These are phyloP conservation scores for Ophiocordyceps robertsii DNA, from an alignment of 2,329 filamentous ascomycete species.

Conservation along the genomic window DNA sequence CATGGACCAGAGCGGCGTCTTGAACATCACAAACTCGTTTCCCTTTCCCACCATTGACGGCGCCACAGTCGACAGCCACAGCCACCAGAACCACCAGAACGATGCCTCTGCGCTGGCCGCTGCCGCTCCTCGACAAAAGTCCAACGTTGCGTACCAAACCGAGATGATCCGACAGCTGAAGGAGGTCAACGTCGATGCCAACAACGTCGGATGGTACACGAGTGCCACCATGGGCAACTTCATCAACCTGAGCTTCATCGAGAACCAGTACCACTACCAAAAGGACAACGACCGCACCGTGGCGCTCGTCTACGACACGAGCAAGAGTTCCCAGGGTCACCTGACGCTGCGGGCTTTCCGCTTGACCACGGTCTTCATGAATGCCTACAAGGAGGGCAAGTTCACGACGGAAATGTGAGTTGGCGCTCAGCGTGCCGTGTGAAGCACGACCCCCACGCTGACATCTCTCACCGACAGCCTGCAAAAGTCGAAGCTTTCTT, in stretches of 20 bases:
- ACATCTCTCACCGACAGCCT: slow-evolving; percentile 40
- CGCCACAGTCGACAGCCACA: slow-evolving; percentile 43
- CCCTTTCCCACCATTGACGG: slow-evolving; percentile 78
- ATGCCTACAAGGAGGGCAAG: slow-evolving; percentile 89
- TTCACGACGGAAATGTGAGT: slow-evolving; percentile 89
- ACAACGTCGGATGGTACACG: slow-evolving; percentile 97
- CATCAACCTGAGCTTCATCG: slow-evolving; percentile 84
- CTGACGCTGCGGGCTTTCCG: slow-evolving; percentile 85
- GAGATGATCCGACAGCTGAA: slow-evolving; percentile 96
- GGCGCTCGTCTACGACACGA: slow-evolving; percentile 87
- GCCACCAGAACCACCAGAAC: slow-evolving; percentile 44
- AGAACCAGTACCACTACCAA: slow-evolving; percentile 97
- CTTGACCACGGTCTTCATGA: slow-evolving; percentile 76
- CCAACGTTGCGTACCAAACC: slow-evolving; percentile 75
- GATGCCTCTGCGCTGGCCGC: slow-evolving; percentile 65
- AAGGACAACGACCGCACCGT: slow-evolving; percentile 84
- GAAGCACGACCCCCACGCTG: neutral
- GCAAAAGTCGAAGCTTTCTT: slow-evolving; percentile 85
- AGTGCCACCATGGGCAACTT: slow-evolving; percentile 99
- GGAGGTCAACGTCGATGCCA: slow-evolving; percentile 96
- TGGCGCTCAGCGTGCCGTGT: neutral
- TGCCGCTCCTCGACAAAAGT: slow-evolving; percentile 82
- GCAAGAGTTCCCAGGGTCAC: slow-evolving; percentile 83
- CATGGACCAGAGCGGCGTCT: slow-evolving; percentile 69
- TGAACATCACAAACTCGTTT: slow-evolving; percentile 92